phyloP scores from a whole-genome alignment of 164 flowering plant species.

The Magnolia kwangsiensis region DNA sequence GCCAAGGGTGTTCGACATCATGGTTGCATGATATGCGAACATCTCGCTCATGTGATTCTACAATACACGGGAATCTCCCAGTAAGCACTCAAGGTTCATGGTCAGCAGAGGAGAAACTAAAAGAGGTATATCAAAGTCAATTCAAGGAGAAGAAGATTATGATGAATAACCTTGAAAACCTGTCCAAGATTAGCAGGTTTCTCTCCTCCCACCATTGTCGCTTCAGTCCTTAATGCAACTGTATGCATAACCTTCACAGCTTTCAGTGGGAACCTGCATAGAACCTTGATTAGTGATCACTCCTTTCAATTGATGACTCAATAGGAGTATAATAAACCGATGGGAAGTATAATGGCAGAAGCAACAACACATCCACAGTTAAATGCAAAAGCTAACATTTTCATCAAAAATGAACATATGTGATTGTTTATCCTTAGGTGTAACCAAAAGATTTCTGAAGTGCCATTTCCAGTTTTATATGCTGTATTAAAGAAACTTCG shows the following conservation, averaged over 20 bases:
- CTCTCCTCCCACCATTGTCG: slow-evolving; percentile 53
- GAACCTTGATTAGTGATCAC: not conserved
- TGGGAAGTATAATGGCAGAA: not conserved
- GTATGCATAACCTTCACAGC: slow-evolving; percentile 97
- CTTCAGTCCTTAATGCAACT: slow-evolving; percentile 87
- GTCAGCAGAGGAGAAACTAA: not conserved
- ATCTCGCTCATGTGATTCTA: slow-evolving; percentile 97
- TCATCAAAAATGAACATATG: too few species aligned
- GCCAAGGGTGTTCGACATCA: slow-evolving; percentile 95
- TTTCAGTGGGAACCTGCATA: slow-evolving; percentile 81
- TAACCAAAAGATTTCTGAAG: not conserved
- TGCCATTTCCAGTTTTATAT: too few species aligned
- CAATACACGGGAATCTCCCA: slow-evolving; percentile 15
- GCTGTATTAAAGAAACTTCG: too few species aligned
- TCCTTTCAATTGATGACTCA: not conserved
- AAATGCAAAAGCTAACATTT: not conserved
- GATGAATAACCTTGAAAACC: slow-evolving; percentile 69
- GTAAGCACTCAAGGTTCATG: not conserved
- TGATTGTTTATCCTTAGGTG: not conserved
- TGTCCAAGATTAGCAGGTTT: slow-evolving; percentile 74
- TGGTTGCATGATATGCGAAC: slow-evolving; percentile 97
- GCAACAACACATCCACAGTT: not conserved
- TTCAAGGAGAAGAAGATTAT: not conserved
- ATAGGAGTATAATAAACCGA: not conserved
- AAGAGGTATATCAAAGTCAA: not conserved